These are phyloP conservation scores for Hypoxylon sp. DNA, from an alignment of 2,329 filamentous ascomycete genomes.

Conservation along the genomic window DNA sequence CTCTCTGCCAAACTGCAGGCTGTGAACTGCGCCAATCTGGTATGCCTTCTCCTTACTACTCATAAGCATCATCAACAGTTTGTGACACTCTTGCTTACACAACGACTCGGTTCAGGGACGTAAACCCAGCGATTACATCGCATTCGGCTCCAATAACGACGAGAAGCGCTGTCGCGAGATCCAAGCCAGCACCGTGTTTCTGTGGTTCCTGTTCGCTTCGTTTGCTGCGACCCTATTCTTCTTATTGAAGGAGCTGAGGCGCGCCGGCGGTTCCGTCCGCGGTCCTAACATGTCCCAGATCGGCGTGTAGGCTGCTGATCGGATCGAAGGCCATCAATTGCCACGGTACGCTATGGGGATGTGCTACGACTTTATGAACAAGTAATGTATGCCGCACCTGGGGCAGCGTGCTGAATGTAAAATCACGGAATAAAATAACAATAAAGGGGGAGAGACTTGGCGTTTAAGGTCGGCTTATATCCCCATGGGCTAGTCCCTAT, in stretches of 20 bases:
- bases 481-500: slow-evolving; percentile 1
- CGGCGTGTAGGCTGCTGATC: slow-evolving; percentile 56
- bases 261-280: slow-evolving; percentile 62
- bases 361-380: slow-evolving; percentile 25
- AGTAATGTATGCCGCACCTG: slow-evolving; percentile 17
- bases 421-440: slow-evolving; percentile 6
- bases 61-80: background rate
- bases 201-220: slow-evolving; percentile 81
- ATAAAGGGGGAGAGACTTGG: slow-evolving; percentile 17
- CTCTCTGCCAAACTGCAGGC: slow-evolving; percentile 77
- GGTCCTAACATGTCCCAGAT: slow-evolving; percentile 70
- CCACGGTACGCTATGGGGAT: slow-evolving; percentile 5
- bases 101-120: slow-evolving; percentile 53
- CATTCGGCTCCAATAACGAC: slow-evolving; percentile 70
- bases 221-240: slow-evolving; percentile 71
- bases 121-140: slow-evolving; percentile 67
- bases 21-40: slow-evolving; percentile 74
- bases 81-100: slow-evolving; percentile 6
- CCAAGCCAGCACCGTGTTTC: slow-evolving; percentile 80
- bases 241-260: slow-evolving; percentile 65
- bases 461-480: slow-evolving; percentile 16
- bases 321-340: slow-evolving; percentile 26
- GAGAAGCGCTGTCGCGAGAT: slow-evolving; percentile 79
- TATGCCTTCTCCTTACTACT: slow-evolving; percentile 55
- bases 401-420: slow-evolving; percentile 22